Evolutionary conservation across 129 eudicot species (phyloP), one percentile per base, ranked within the genome.

Genomic region (Ambrosia artemisiifolia): DNA sequence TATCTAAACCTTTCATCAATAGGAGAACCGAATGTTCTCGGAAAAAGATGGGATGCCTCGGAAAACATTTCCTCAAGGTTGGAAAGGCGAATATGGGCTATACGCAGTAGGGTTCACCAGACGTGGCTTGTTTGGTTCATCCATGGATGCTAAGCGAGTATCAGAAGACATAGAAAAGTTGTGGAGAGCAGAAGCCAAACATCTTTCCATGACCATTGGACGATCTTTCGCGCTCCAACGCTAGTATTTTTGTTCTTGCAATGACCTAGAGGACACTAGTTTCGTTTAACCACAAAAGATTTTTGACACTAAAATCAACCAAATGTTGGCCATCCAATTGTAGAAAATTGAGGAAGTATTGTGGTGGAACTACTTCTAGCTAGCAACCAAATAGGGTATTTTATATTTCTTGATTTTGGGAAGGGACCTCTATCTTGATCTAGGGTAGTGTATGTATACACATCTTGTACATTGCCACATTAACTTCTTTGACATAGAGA

Each of bases 61-160:
- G 49, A 86, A 72, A 70, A 88, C 98, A 74, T 90, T 94, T 84
- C 98, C 97, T 5, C 86, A 94, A 64, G 93, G 98, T 14, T 94
- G 98, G 98, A 94, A 94, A 85, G 98, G 98, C 0, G 83, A 87
- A 16, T 11, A 77, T 79, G 98, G 98, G 70, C 84, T 94, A 69
- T 94, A 90, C 18, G 89, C 98, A 0, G 98, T 90, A 70, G 98
- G 98, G 88, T 90, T 94, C 75, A 90, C 93, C 49, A 90, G 88
- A 79, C 96, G 96, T 48, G 98, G 98, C 60, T 80, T 94, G 79
- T 88, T 86, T 33, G 98, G 98, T 75, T 87, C 98, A n/a, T 94
- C 98, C 46, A 84, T 80, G 75, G 98, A 94, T 73, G 97, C 98
- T n/a, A 87, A 73, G 78, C 84, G 83, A 63, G 86, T 90, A 67